Base-by-base conservation (phyloP, 1,284 basidiomycete species). In the Phaffia rhodozyma region DNA sequence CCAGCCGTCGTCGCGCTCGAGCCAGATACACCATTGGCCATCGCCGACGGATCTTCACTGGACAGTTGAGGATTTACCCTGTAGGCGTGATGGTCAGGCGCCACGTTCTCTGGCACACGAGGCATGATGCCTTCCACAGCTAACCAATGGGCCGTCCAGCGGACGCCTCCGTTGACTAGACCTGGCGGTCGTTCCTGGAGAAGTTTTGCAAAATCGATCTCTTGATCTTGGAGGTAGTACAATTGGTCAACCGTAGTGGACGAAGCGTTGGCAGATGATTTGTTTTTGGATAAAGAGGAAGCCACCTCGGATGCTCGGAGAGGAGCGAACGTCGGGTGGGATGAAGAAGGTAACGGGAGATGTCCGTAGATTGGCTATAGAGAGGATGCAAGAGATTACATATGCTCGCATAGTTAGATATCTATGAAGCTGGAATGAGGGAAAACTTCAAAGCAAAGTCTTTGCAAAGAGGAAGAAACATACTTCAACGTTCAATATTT, bases 51-150 rank as follows among this genome's bases (percentile, higher is more conserved):
- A 25, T 52, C 25, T 20, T 38, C 56, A 20, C 7, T 47, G 13
- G 21, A 5, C 13, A 43, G 13, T 18, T 67, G 66, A 72, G 72
- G 69, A 20, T 72, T 72, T 20, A 71, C 71, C 29, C 70, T 65
- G 38, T 43, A 43, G 13, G 38, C 38, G 27, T 64, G 63, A 23
- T 68, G 67, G 4, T 60, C 71, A 21, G 77, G 78, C 1, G 91
- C 87, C 0, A 96, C 96, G 72, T 98, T 99, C 75, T 98, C 92
- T 6, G 92, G 91, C 52, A 97, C 89, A 21, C 93, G 83, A 0
- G 96, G 94, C 73, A 98, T 94, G 3, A 99, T 89, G 48, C 96
- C 94, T 73, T 99, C 94, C 29, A 98, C 91, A 0, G 94, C 93
- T 27, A 99, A 81, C 96, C 94, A 98, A 74, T 98, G 94, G 4